phyloP scores from a whole-genome alignment of 2,329 filamentous ascomycete genomes.

The Metarhizium album region DNA sequence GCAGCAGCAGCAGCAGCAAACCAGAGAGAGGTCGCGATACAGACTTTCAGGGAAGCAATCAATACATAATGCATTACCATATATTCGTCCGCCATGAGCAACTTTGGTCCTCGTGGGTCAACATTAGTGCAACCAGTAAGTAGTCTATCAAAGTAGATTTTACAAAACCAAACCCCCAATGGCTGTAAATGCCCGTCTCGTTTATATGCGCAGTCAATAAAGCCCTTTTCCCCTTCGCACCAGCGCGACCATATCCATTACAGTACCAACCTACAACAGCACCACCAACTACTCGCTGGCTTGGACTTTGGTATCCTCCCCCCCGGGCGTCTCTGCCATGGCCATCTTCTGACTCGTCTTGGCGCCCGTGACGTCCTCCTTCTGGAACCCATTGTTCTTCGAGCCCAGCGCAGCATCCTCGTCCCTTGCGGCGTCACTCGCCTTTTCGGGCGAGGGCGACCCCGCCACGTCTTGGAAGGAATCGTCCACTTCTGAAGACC shows the following conservation, averaged over 20 bases:
- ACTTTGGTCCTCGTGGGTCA: neutral
- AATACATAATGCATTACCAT: neutral
- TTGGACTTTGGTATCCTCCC: conserved; percentile 10
- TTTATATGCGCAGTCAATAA: neutral
- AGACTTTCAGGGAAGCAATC: neutral
- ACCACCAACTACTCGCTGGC: neutral
- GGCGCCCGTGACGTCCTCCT: conserved; percentile 15
- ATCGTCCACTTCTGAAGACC: neutral
- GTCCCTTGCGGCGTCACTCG: conserved; percentile 6
- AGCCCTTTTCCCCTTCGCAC: neutral
- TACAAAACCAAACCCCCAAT: neutral
- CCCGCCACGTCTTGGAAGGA: neutral
- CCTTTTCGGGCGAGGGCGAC: neutral
- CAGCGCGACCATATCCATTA: neutral
- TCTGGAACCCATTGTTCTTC: conserved; percentile 17
- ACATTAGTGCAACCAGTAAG: too few relatives aligned
- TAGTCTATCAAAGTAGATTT: neutral
- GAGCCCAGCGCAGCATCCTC: neutral
- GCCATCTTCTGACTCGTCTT: neutral
- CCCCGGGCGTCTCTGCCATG: neutral
- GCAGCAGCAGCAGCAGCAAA: too few relatives aligned
- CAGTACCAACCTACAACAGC: neutral
- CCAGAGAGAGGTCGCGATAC: too few relatives aligned
- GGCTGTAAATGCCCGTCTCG: neutral
- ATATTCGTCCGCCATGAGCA: neutral